These are phyloP conservation scores for Aegilops bicornis DNA, from an alignment of 176 grass and related monocot genomes.

Conservation along the genomic window DNA sequence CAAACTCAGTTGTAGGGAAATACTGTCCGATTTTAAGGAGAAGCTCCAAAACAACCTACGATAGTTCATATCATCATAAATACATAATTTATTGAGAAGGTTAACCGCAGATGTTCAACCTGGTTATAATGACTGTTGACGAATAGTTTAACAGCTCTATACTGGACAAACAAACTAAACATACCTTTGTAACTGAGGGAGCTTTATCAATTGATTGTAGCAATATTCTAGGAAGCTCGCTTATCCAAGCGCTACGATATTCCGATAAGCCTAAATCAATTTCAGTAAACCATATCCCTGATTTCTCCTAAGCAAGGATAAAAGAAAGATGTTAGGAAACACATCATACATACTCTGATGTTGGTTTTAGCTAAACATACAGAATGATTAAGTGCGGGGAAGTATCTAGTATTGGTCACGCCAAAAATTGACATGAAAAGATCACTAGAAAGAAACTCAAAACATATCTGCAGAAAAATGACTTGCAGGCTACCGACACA, in stretches of 20 bases:
- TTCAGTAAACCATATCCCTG: constrained; percentile 21
- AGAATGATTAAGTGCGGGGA: background rate
- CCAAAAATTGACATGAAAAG: background rate
- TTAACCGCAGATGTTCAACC: background rate
- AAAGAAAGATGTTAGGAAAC: constrained; percentile 18
- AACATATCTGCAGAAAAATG: background rate
- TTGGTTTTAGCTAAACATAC: background rate
- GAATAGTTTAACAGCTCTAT: constrained; percentile 2
- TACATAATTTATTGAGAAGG: constrained; percentile 28
- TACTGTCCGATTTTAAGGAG: constrained; percentile 67
- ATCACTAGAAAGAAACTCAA: background rate
- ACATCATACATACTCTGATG: background rate
- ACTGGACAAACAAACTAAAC: constrained; percentile 22
- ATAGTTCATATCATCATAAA: constrained; percentile 15
- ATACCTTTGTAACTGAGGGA: constrained; percentile 57
- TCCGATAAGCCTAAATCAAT: constrained; percentile 26
- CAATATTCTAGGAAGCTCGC: constrained; percentile 55
- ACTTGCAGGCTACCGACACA: background rate
- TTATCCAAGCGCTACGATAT: constrained; percentile 57
- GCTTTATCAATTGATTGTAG: constrained; percentile 57
- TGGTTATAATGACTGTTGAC: background rate
- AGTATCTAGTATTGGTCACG: background rate
- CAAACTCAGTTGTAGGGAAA: constrained; percentile 45
- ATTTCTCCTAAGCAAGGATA: constrained; percentile 31
- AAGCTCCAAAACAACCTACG: constrained; percentile 73